Evolutionary conservation across 2,329 filamentous ascomycete genomes (phyloP).

Genomic region (Piedraia hortae): DNA sequence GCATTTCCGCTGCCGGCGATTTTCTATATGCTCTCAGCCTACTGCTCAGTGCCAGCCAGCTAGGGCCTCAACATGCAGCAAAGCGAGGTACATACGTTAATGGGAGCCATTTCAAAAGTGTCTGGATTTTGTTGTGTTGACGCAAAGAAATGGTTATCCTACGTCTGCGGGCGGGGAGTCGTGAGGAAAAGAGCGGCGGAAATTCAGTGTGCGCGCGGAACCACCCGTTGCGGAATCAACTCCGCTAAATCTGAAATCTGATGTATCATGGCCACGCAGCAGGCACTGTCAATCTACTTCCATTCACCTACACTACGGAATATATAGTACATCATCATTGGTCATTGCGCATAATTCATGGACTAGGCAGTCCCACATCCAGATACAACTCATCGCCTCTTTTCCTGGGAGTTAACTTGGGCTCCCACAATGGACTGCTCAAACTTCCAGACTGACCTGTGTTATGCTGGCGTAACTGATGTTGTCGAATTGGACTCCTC

Average conservation of each 20-base stretch:
- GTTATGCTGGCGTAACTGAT: no score
- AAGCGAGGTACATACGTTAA: slow-evolving; percentile 84
- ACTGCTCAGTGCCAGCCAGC: slow-evolving; percentile 35
- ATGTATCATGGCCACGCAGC: no score
- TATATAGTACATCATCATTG: no score
- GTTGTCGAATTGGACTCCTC: no score
- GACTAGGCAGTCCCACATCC: slow-evolving; percentile 12
- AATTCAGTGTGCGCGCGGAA: no score
- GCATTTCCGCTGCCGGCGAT: slow-evolving; percentile 13
- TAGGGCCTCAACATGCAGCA: slow-evolving; percentile 52
- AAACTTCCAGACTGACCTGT: no score
- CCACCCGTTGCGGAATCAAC: no score
- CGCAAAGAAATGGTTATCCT: slow-evolving; percentile 85
- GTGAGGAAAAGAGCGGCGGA: no score
- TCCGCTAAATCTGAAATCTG: no score
- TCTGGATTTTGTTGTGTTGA: slow-evolving; percentile 14
- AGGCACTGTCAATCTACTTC: no score
- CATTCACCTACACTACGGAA: no score
- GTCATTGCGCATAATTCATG: no score
- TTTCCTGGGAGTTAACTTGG: slow-evolving; percentile 36
- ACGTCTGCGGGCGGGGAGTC: slow-evolving; percentile 26
- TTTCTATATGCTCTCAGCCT: slow-evolving; percentile 42
- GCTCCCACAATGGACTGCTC: slow-evolving; percentile 29
- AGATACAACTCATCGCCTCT: slow-evolving; percentile 36
- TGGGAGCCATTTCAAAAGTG: slow-evolving; percentile 50